Evolutionary conservation across 1,284 basidiomycete species (phyloP).

Genomic region (Fomes fomentarius): DNA sequence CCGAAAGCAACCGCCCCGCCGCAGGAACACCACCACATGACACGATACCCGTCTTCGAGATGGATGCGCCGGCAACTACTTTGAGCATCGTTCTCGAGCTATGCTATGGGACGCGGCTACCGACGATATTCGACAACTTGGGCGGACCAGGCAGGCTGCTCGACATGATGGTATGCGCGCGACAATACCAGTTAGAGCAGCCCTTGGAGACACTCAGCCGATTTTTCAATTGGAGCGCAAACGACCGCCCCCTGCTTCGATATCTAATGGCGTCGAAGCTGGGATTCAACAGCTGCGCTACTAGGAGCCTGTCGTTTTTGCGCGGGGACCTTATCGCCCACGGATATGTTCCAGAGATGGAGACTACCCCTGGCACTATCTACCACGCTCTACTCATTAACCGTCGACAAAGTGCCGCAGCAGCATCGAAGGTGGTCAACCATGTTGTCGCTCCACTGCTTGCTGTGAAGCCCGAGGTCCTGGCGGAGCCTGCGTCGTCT

Average conservation of each 20-base stretch:
- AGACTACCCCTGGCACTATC: neutral
- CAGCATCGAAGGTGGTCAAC: conserved; percentile 1
- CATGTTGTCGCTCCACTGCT: neutral
- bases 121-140: neutral
- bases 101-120: neutral
- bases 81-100: conserved; percentile 5
- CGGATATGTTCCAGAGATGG: conserved; percentile 10
- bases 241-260: conserved; percentile 1
- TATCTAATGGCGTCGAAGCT: conserved; percentile 1
- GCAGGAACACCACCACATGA: neutral
- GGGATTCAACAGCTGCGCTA: conserved; percentile 1
- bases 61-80: neutral
- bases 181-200: neutral
- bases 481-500: no score
- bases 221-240: neutral
- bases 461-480: no score
- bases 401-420: neutral
- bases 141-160: neutral
- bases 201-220: neutral
- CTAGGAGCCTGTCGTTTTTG: neutral
- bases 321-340: conserved; percentile 4
- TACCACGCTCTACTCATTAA: conserved; percentile 12
- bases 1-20: no score
- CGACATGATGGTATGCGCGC: conserved; percentile 2
- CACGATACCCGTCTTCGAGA: conserved; percentile 1